phyloP scores from a whole-genome alignment of 371 early-diverging fungal genomes.

The Dinochytrium kinnereticum region DNA sequence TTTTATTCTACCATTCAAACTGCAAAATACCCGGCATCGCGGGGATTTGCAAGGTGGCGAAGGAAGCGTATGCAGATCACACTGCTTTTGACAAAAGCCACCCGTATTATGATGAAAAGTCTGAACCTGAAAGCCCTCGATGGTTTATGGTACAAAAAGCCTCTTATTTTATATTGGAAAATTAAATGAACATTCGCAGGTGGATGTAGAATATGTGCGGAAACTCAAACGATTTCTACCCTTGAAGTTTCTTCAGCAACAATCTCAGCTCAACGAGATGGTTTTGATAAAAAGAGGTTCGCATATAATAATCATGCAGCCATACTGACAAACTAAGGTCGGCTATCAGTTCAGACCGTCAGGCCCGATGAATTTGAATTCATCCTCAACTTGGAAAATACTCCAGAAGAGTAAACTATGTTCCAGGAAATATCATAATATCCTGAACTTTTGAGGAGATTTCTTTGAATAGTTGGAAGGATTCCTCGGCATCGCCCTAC shows the following conservation, averaged over 20 bases:
- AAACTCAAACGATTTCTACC: constrained; percentile 60
- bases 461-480: constrained; percentile 12
- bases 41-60: constrained; percentile 58
- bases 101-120: constrained; percentile 71
- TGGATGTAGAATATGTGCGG: constrained; percentile 65
- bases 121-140: constrained; percentile 56
- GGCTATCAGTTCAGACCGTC: constrained; percentile 74
- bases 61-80: constrained; percentile 66
- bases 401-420: too few species aligned
- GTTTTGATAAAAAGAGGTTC: constrained; percentile 56
- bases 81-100: constrained; percentile 68
- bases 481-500: constrained; percentile 16
- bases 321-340: too few species aligned
- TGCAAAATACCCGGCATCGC: constrained; percentile 74
- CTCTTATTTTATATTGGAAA: too few species aligned
- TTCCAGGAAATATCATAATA: too few species aligned
- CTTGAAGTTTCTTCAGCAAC: constrained; percentile 63
- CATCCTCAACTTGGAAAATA: constrained; percentile 51
- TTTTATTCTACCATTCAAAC: constrained; percentile 75
- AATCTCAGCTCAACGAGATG: constrained; percentile 61
- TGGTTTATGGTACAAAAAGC: constrained; percentile 79
- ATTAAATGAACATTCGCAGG: constrained; percentile 13
- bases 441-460: constrained; percentile 10
- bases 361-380: constrained; percentile 59
- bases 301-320: too few species aligned